Percentiles rank a stretch among this genome's conserved stretches.
phyloP scores from a whole-genome alignment of 2,329 filamentous ascomycete species.

The Blastomyces percursus region DNA sequence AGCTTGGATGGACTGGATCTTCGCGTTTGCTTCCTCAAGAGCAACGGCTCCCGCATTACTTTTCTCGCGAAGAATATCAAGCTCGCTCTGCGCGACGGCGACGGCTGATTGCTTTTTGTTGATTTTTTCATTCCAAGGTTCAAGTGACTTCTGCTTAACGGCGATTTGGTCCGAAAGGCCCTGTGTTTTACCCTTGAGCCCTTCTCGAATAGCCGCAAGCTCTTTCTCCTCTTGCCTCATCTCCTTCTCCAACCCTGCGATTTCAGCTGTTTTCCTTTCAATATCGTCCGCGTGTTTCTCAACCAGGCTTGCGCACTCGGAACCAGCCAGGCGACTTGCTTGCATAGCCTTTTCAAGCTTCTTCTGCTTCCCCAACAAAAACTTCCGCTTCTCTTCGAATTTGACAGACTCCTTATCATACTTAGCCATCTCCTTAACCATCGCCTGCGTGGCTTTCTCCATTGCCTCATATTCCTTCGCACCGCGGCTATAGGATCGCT shows the following conservation, averaged over 20 bases:
- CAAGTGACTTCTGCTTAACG: slow-evolving; percentile 80
- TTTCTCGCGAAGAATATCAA: slow-evolving; percentile 81
- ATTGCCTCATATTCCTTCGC: slow-evolving; percentile 71
- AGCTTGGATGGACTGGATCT: slow-evolving; percentile 62
- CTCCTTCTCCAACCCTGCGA: slow-evolving; percentile 61
- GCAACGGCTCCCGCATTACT: slow-evolving; percentile 78
- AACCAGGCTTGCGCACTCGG: slow-evolving; percentile 66
- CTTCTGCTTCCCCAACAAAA: slow-evolving; percentile 78
- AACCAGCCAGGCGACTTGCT: slow-evolving; percentile 61
- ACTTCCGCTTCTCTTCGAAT: slow-evolving; percentile 95
- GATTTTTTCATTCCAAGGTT: slow-evolving; percentile 95
- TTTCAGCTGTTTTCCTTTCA: slow-evolving; percentile 62
- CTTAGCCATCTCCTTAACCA: slow-evolving; percentile 79
- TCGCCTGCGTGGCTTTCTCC: slow-evolving; percentile 66
- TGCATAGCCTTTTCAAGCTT: slow-evolving; percentile 84
- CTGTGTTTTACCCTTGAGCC: slow-evolving; percentile 90
- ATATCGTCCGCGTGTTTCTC: slow-evolving; percentile 71
- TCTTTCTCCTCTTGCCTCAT: slow-evolving; percentile 72
- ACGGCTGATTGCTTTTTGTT: slow-evolving; percentile 92
- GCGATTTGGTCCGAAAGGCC: slow-evolving; percentile 87
- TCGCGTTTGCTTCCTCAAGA: slow-evolving; percentile 69
- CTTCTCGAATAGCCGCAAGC: slow-evolving; percentile 70
- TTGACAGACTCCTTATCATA: slow-evolving; percentile 97
- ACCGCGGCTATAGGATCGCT: slow-evolving; percentile 73
- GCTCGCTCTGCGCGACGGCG: slow-evolving; percentile 86